phyloP scores from a whole-genome alignment of 129 eudicot species.

The Saposhnikovia divaricata region DNA sequence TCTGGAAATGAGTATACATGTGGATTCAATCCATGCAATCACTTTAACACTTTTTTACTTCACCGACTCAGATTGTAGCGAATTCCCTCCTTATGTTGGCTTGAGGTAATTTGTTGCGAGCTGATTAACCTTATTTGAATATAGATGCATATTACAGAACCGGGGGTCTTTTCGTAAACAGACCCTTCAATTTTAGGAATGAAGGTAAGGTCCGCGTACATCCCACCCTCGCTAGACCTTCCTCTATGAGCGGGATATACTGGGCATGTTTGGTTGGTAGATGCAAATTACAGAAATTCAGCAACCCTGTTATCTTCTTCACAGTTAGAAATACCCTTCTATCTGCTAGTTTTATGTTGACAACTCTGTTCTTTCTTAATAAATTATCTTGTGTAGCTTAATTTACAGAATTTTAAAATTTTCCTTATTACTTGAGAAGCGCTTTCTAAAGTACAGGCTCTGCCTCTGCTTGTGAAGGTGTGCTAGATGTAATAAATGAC shows the following conservation, averaged over 20 bases:
- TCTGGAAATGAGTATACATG: neutral
- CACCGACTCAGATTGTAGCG: neutral
- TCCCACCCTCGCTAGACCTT: too few relatives aligned
- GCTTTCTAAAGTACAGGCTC: neutral
- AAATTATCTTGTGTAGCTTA: neutral
- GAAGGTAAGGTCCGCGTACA: too few relatives aligned
- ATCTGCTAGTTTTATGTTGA: neutral
- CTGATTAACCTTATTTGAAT: neutral
- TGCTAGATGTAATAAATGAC: neutral
- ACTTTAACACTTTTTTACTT: neutral
- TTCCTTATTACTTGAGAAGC: neutral
- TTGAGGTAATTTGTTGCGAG: neutral
- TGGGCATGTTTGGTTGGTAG: neutral
- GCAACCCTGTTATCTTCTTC: neutral
- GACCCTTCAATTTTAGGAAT: too few relatives aligned
- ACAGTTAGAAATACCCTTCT: neutral
- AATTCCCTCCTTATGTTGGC: neutral
- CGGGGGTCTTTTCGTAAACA: too few relatives aligned
- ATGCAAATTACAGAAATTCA: neutral
- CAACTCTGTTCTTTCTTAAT: neutral
- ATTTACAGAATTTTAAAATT: neutral
- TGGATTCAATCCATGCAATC: neutral
- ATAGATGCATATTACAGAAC: neutral
- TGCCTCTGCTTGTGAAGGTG: neutral
- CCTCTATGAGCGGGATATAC: too few relatives aligned